Evolutionary conservation across 768 basidiomycete species (phyloP).

Genomic region (Lentinula sp.): DNA sequence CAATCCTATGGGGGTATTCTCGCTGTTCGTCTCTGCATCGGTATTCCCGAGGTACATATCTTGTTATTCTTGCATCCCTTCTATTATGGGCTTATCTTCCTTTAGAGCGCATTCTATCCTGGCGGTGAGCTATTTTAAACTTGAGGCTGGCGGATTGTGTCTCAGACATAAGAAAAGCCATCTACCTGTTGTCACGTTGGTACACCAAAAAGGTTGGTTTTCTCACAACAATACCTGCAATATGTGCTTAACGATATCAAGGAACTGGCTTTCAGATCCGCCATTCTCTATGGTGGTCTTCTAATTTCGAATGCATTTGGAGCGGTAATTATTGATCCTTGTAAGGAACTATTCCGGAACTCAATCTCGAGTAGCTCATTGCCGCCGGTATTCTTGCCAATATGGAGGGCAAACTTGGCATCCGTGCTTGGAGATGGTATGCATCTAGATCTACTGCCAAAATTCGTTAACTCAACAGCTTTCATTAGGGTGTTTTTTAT

Average conservation of each 20-base stretch:
- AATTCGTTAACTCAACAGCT: not conserved
- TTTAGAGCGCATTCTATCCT: slow-evolving; percentile 58
- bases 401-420: slow-evolving; percentile 65
- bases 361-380: slow-evolving; percentile 37
- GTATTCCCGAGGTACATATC: slow-evolving; percentile 45
- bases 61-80: not conserved
- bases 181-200: slow-evolving; percentile 45
- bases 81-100: not conserved
- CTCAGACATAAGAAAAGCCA: slow-evolving; percentile 12
- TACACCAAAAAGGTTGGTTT: slow-evolving; percentile 46
- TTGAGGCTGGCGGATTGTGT: not conserved
- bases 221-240: not conserved
- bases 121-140: slow-evolving; percentile 32
- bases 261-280: slow-evolving; percentile 63
- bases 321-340: slow-evolving; percentile 30
- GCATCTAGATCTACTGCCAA: slow-evolving; percentile 7
- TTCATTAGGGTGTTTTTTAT: slow-evolving; percentile 59
- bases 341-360: not conserved
- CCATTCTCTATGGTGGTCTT: slow-evolving; percentile 52
- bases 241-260: slow-evolving; percentile 15
- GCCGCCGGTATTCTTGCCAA: slow-evolving; percentile 68
- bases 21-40: slow-evolving; percentile 54
- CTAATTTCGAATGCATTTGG: slow-evolving; percentile 67
- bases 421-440: slow-evolving; percentile 67
- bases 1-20: slow-evolving; percentile 49